A percentile compares a stretch with the other conserved stretches of the same genome.
Evolutionary conservation across 192 early-diverging fungal genomes (phyloP).

Genomic region (Umbelopsis sp.): DNA sequence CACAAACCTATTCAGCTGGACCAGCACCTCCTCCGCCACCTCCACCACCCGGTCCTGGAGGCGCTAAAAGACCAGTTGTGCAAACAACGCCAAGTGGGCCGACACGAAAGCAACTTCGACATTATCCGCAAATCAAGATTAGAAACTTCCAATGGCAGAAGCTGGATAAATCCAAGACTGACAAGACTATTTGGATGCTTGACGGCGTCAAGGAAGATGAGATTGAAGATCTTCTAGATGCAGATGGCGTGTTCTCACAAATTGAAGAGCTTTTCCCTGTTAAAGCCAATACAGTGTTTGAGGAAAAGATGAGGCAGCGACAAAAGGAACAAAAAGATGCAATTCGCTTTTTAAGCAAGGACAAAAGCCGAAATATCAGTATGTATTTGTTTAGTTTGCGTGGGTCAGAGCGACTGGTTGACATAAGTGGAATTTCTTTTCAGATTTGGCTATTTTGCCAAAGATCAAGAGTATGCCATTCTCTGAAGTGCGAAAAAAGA

Average conservation of each 20-base stretch:
- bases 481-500: constrained; percentile 62
- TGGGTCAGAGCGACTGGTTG: neutral
- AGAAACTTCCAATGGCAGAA: constrained; percentile 42
- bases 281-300: constrained; percentile 51
- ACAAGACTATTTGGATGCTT: constrained; percentile 34
- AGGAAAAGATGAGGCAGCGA: constrained; percentile 34
- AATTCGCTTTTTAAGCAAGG: constrained; percentile 64
- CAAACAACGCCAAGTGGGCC: constrained; percentile 13
- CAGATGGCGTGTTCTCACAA: constrained; percentile 61
- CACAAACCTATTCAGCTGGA: neutral
- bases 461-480: constrained; percentile 38
- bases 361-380: constrained; percentile 64
- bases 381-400: constrained; percentile 2
- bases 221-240: constrained; percentile 29
- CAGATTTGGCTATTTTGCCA: constrained; percentile 39
- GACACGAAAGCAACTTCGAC: constrained; percentile 33
- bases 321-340: constrained; percentile 53
- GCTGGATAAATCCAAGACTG: constrained; percentile 22
- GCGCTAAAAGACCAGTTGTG: neutral
- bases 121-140: constrained; percentile 35
- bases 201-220: constrained; percentile 14
- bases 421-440: neutral
- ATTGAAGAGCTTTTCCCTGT: constrained; percentile 75
- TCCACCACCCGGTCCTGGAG: constrained; percentile 36
- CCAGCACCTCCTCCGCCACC: constrained; percentile 39